Evolutionary conservation across 345 rosid species (phyloP).

Genomic region (Noccaea caerulescens): DNA sequence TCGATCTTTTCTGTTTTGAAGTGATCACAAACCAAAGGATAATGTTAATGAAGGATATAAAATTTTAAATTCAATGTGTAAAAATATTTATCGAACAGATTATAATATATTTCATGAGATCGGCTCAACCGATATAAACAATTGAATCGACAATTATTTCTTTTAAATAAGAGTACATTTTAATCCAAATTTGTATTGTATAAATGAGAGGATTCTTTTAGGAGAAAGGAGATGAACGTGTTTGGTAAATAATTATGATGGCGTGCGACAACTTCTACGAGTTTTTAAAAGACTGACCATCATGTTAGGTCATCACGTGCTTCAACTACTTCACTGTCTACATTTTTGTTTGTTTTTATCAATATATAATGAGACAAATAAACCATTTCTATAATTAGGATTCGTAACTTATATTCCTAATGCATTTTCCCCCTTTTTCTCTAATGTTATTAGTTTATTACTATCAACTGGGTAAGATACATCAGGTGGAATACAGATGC

Average conservation of each 20-base stretch:
- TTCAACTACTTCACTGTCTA: conserved; percentile 36
- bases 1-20: not conserved
- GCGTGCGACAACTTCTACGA: conserved; percentile 23
- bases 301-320: conserved; percentile 34
- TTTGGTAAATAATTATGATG: conserved; percentile 29
- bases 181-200: conserved; percentile 13
- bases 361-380: too few species aligned
- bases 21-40: too few species aligned
- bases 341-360: not conserved
- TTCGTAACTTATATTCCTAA: too few species aligned
- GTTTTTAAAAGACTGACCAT: conserved; percentile 29
- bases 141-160: not conserved
- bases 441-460: too few species aligned
- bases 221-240: conserved; percentile 11
- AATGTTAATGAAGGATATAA: too few species aligned
- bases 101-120: not conserved
- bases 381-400: too few species aligned
- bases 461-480: too few species aligned
- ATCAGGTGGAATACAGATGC: too few species aligned
- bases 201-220: not conserved
- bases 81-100: too few species aligned
- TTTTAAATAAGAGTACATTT: not conserved
- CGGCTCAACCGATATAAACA: too few species aligned
- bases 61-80: too few species aligned
- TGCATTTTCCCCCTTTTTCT: too few species aligned